phyloP scores from a whole-genome alignment of 441 rosid genomes.

The Euphorbia schlechtendalii region DNA sequence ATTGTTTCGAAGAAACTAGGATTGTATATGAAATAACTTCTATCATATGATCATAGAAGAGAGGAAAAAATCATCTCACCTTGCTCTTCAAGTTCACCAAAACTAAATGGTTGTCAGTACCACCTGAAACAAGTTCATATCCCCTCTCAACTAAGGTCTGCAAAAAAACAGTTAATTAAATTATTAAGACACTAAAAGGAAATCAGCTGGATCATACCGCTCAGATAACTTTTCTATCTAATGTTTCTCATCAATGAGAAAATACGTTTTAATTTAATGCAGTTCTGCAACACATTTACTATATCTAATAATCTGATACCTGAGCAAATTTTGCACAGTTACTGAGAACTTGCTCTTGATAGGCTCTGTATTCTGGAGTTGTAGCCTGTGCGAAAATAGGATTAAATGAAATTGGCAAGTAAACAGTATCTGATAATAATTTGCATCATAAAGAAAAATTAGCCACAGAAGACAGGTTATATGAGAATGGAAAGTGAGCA shows the following conservation, averaged over 20 bases:
- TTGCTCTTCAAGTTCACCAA: constrained; percentile 84
- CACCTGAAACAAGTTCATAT: constrained; percentile 96
- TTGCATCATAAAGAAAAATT: neutral
- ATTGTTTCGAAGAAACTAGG: constrained; percentile 6
- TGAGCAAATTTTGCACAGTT: constrained; percentile 78
- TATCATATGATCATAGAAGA: constrained; percentile 2
- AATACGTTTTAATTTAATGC: neutral
- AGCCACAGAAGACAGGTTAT: neutral
- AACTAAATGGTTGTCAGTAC: constrained; percentile 93
- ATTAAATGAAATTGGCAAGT: constrained; percentile 1
- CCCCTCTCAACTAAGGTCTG: constrained; percentile 66
- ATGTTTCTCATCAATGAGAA: constrained; percentile 1
- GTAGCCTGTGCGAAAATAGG: constrained; percentile 38
- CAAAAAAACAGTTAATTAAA: constrained; percentile 16
- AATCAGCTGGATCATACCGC: neutral
- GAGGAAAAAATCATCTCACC: constrained; percentile 36
- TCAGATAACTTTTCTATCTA: neutral
- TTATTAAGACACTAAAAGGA: neutral
- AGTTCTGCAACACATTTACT: constrained; percentile 9
- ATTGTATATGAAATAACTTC: neutral
- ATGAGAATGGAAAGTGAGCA: neutral
- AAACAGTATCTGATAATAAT: neutral
- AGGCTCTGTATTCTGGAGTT: constrained; percentile 83
- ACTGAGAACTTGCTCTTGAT: constrained; percentile 88
- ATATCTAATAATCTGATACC: constrained; percentile 30